Evolutionary conservation across 129 eudicot genomes (phyloP), one percentile per base, ranked within the genome.

Genomic region (Ambrosia trifida): DNA sequence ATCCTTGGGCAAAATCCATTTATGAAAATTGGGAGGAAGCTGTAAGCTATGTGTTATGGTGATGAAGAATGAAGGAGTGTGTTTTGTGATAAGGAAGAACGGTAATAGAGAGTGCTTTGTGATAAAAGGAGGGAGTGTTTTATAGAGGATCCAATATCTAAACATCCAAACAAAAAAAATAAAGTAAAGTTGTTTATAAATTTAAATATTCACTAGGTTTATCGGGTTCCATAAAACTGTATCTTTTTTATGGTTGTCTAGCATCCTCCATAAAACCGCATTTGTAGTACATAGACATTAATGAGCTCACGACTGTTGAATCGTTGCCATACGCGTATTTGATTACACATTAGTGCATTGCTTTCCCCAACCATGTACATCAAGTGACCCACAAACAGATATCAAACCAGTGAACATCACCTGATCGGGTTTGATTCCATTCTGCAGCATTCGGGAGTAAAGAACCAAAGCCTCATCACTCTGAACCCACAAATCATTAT

Each of bases 231-330:
- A 75, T 30, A 66, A 30, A 66, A 75, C 59, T 3, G 58, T 66
- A 54, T 75, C 73, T 43, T 72, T 84, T 69, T 68, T 47, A 24
- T 66, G 67, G 64, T 80, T 3, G 52, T 76, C 2, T 71, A 18
- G 90, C 88, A 11, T 82, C 85, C 58, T 64, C 40, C 50, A 89
- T 82, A 41, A 82, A 75, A 4, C 96, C 96, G 44, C 96, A 86
- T 76, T 83, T 87, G 24, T 94, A 89, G 73, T 89, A 89, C 96
- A 84, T 86, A 16, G 96, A 84, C 69, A 86, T 84, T 64, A 89
- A 70, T 59, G 96, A 82, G 53, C 90, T 84, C 28, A 78, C 51
- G 36, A 89, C 82, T 60, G 56, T 52, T 20, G 82, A 50, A 69
- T 86, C 80, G 11, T 59, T 74, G 45, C 44, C 80, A 32, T 74